These are phyloP conservation scores for Trichophyton benhamiae DNA, from an alignment of 2,329 filamentous ascomycete genomes.

Conservation along the genomic window DNA sequence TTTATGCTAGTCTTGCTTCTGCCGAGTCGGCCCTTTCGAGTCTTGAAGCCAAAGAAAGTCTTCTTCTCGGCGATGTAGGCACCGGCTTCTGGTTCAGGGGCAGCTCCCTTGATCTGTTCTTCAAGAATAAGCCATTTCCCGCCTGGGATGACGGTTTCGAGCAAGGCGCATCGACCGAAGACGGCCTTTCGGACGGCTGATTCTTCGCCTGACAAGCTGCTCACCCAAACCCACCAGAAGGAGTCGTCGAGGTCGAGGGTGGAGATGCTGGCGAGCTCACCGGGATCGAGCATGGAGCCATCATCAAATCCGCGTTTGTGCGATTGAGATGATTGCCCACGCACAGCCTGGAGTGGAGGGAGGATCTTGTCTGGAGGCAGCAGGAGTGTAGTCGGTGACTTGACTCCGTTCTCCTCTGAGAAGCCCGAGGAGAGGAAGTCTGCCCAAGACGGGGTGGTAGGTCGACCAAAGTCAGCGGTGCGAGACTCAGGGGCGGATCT, in stretches of 20 bases:
- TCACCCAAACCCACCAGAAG: conserved; percentile 99
- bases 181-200: conserved; percentile 73
- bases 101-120: conserved; percentile 88
- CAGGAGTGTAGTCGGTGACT: conserved; percentile 53
- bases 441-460: conserved; percentile 94
- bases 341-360: conserved; percentile 59
- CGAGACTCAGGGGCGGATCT: conserved; percentile 52
- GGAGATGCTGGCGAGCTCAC: conserved; percentile 85
- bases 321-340: conserved; percentile 77
- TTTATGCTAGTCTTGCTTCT: conserved; percentile 62
- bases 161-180: conserved; percentile 82
- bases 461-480: conserved; percentile 56
- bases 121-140: conserved; percentile 91
- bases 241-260: conserved; percentile 79
- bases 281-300: conserved; percentile 63
- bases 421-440: conserved; percentile 95
- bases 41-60: conserved; percentile 70
- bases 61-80: conserved; percentile 95
- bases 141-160: conserved; percentile 71
- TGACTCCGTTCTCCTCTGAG: conserved; percentile 58
- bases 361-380: conserved; percentile 87
- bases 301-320: conserved; percentile 61
- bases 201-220: conserved; percentile 83
- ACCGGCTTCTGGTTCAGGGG: conserved; percentile 67
- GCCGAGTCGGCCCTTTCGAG: conserved; percentile 55